Percentiles rank a stretch among this genome's conserved stretches.
These are phyloP conservation scores for Microbotryum violaceum DNA, from an alignment of 1,284 basidiomycete genomes.

Conservation along the genomic window DNA sequence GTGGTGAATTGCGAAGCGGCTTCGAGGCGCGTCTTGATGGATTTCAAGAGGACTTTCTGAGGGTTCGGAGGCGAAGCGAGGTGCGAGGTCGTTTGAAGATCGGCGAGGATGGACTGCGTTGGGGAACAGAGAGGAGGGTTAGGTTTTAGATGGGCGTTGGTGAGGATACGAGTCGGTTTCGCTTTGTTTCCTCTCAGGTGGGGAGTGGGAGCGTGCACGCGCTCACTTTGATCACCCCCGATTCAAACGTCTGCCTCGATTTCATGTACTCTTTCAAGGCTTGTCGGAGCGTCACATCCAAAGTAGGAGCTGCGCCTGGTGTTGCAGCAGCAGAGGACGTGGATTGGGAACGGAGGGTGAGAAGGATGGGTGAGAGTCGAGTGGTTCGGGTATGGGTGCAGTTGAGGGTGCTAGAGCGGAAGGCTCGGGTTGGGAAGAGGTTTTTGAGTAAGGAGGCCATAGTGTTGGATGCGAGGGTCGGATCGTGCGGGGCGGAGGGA, in stretches of 20 bases:
- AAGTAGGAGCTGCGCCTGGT: slow-evolving; percentile 5
- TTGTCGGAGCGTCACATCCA: slow-evolving; percentile 11
- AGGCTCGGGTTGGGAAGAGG: too few species aligned
- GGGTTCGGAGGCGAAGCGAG: slow-evolving; percentile 10
- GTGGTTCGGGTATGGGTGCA: too few species aligned
- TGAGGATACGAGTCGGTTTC: too few species aligned
- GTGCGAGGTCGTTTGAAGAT: slow-evolving; percentile 23
- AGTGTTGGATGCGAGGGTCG: too few species aligned
- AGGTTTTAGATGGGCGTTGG: background rate
- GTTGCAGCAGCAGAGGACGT: too few species aligned
- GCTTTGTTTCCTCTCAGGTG: background rate
- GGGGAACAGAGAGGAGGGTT: background rate
- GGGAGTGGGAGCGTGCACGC: background rate
- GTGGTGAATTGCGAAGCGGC: slow-evolving; percentile 20
- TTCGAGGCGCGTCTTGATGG: slow-evolving; percentile 20
- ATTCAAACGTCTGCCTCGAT: slow-evolving; percentile 11
- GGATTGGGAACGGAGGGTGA: too few species aligned
- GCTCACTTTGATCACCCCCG: slow-evolving; percentile 17
- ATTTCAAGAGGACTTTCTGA: slow-evolving; percentile 13
- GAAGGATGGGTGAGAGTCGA: too few species aligned
- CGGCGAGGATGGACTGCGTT: slow-evolving; percentile 18
- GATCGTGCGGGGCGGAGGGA: too few species aligned
- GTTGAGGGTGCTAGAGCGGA: too few species aligned
- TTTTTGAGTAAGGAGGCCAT: too few species aligned
- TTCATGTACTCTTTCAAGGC: slow-evolving; percentile 25